Evolutionary conservation across 768 basidiomycete genomes (phyloP).

Genomic region (Scleroderma citrinum): DNA sequence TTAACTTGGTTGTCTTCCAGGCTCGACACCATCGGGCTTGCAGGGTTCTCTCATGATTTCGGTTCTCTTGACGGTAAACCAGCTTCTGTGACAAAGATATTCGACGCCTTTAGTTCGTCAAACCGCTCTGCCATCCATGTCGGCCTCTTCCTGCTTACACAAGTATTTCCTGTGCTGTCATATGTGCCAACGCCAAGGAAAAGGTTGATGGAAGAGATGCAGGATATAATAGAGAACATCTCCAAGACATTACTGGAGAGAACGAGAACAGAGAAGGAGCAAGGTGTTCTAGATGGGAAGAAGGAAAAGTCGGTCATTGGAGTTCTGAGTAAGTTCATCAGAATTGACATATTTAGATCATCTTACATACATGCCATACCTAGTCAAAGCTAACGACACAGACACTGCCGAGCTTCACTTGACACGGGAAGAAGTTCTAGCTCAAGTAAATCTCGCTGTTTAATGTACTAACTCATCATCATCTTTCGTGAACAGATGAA

Average conservation of each 20-base stretch:
- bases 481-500: constrained; percentile 10
- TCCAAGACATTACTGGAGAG: constrained; percentile 34
- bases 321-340: constrained; percentile 13
- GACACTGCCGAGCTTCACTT: constrained; percentile 20
- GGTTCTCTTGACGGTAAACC: constrained; percentile 42
- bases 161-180: constrained; percentile 30
- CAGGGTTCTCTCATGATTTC: constrained; percentile 54
- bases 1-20: constrained; percentile 18
- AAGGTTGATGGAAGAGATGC: constrained; percentile 24
- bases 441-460: background rate
- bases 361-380: background rate
- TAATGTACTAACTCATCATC: background rate
- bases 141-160: constrained; percentile 33
- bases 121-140: constrained; percentile 20
- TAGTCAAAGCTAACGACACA: constrained; percentile 33
- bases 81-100: constrained; percentile 35
- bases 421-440: constrained; percentile 22
- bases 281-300: constrained; percentile 13
- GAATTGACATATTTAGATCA: constrained; percentile 10
- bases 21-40: constrained; percentile 51
- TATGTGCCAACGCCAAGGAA: constrained; percentile 33
- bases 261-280: constrained; percentile 27
- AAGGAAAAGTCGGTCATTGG: constrained; percentile 16
- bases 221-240: constrained; percentile 31
- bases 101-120: constrained; percentile 29